phyloP scores from a whole-genome alignment of 225 moss, liverwort and hornwort species.

The Pseudisothecium myosuroides region DNA sequence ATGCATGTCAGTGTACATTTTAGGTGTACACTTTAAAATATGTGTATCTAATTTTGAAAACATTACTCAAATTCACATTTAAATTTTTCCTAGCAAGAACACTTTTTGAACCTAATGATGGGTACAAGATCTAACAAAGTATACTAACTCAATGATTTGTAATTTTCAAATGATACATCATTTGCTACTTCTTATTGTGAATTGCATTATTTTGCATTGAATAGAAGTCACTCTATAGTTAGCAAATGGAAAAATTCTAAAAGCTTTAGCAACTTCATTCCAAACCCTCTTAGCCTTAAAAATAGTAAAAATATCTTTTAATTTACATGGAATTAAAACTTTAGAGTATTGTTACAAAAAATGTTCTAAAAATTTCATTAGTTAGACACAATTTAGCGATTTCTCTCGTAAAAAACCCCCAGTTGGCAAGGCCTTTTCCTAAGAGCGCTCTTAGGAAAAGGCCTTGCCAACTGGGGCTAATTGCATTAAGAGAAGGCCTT shows the following conservation, averaged over 20 bases:
- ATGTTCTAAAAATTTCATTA: rapidly evolving
- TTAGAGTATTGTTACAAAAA: not conserved
- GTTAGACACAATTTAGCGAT: too few species aligned
- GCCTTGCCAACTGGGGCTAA: too few species aligned
- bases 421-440: rapidly evolving
- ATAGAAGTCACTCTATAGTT: not conserved
- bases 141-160: too few species aligned
- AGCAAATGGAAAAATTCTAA: rapidly evolving
- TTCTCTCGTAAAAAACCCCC: rapidly evolving
- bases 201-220: not conserved
- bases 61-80: too few species aligned
- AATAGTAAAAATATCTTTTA: not conserved
- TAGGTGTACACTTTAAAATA: rapidly evolving
- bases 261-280: too few species aligned
- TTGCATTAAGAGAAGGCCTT: too few species aligned
- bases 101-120: not conserved
- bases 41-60: not conserved
- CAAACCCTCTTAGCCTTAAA: rapidly evolving
- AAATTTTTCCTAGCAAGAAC: not conserved
- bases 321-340: not conserved
- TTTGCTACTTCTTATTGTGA: not conserved
- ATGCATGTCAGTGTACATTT: not conserved
- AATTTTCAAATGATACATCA: not conserved
- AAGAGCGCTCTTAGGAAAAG: too few species aligned
- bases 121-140: not conserved